Evolutionary conservation across 192 early-diverging fungal genomes (phyloP).

Genomic region (Phlyctochytrium bullatum): DNA sequence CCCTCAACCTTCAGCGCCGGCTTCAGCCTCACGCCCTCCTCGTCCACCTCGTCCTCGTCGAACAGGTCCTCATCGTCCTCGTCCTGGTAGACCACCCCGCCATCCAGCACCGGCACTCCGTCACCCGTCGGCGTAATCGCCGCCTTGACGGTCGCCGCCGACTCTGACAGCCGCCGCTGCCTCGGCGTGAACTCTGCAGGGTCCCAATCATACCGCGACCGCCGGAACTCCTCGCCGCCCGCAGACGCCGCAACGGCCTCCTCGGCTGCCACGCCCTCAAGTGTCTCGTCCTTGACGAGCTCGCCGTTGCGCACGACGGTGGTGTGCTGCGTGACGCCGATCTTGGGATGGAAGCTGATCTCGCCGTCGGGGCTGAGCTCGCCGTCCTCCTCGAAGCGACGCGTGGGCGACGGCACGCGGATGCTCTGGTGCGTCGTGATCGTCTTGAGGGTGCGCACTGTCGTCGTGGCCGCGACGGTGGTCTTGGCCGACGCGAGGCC

Average conservation of each 20-base stretch:
- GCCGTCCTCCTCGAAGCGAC: neutral
- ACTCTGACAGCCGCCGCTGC: neutral
- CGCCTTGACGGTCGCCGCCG: neutral
- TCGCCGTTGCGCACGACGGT: neutral
- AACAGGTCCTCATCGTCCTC: neutral
- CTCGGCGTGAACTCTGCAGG: neutral
- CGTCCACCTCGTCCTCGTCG: conserved; percentile 4
- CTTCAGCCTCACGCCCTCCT: neutral
- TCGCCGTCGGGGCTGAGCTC: neutral
- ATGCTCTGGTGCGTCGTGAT: neutral
- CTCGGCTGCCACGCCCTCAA: too few relatives aligned
- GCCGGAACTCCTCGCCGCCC: neutral
- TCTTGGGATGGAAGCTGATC: neutral
- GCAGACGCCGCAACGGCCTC: neutral
- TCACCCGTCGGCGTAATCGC: neutral
- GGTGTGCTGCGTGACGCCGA: neutral
- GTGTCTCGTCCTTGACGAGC: too few relatives aligned
- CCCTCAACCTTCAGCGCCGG: neutral
- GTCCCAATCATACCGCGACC: conserved; percentile 4
- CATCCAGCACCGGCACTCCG: too few relatives aligned
- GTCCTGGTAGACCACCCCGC: neutral
- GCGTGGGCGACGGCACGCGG: neutral
- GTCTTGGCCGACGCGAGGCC: too few relatives aligned
- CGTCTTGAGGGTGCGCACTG: neutral
- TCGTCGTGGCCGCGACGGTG: neutral